phyloP scores from a whole-genome alignment of 805 yeast genomes.

The Yamadazyma paraphyllophila region DNA sequence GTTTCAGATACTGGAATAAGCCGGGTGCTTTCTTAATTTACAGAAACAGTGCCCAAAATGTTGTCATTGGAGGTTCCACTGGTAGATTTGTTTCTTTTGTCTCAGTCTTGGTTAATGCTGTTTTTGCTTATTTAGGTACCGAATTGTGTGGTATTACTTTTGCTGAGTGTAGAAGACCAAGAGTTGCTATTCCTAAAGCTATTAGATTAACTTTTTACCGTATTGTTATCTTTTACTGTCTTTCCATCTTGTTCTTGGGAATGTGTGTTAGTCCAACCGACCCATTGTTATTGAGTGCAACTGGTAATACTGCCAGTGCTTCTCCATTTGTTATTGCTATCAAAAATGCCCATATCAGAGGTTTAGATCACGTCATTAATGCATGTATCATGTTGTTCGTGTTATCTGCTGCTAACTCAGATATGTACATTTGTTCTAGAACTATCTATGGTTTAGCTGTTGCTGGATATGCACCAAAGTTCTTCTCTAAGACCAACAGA shows the following conservation, averaged over 20 bases:
- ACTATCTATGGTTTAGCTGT: conserved; percentile 68
- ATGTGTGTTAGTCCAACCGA: conserved; percentile 64
- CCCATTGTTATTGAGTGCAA: conserved; percentile 48
- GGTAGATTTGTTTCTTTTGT: conserved; percentile 63
- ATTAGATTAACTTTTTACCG: conserved; percentile 68
- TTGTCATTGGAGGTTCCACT: conserved; percentile 37
- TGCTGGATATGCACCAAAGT: conserved; percentile 70
- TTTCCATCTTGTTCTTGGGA: conserved; percentile 62
- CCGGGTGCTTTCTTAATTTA: conserved; percentile 62
- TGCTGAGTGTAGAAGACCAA: conserved; percentile 67
- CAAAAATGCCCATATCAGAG: conserved; percentile 59
- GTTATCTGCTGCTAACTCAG: conserved; percentile 79
- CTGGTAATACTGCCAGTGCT: conserved; percentile 62
- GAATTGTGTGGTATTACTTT: conserved; percentile 72
- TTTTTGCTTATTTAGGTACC: conserved; percentile 70
- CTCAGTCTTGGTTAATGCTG: conserved; percentile 62
- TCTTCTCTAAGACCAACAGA: conserved; percentile 62
- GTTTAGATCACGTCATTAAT: conserved; percentile 72
- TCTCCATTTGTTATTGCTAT: conserved; percentile 87
- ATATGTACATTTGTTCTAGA: conserved; percentile 74
- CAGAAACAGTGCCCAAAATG: conserved; percentile 39
- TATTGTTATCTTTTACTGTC: conserved; percentile 60
- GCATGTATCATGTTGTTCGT: conserved; percentile 76
- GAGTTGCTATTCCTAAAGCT: conserved; percentile 69
- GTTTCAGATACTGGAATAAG: conserved; percentile 66